phyloP scores from a whole-genome alignment of 2,329 filamentous ascomycete genomes.

The Trichoderma lentiforme region DNA sequence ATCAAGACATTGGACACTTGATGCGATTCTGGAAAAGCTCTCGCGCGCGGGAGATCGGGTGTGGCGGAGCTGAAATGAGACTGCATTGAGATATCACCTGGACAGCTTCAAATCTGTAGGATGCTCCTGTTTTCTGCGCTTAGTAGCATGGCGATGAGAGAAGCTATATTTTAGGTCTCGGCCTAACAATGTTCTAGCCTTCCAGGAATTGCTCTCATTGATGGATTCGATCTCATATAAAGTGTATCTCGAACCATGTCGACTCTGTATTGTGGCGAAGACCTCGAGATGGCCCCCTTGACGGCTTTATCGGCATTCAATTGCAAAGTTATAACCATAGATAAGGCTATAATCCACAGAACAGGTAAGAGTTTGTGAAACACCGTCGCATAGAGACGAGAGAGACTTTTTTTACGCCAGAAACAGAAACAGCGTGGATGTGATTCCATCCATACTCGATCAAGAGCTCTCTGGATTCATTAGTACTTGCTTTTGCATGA shows the following conservation, averaged over 20 bases:
- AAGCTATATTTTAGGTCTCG: neutral
- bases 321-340: neutral
- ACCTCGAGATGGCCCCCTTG: neutral
- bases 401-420: neutral
- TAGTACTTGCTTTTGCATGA: neutral
- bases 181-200: neutral
- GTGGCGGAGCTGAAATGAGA: neutral
- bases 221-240: neutral
- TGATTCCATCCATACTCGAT: neutral
- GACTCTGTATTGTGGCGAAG: neutral
- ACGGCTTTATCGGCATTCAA: neutral
- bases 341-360: neutral
- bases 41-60: neutral
- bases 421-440: neutral
- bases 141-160: neutral
- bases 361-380: neutral
- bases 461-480: neutral
- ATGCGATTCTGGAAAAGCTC: neutral
- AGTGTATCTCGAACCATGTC: neutral
- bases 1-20: neutral
- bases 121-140: neutral
- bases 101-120: neutral
- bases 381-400: neutral
- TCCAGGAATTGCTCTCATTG: neutral
- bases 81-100: neutral